phyloP scores from a whole-genome alignment of 371 early-diverging fungal species.

The Vairimorpha ceranae region DNA sequence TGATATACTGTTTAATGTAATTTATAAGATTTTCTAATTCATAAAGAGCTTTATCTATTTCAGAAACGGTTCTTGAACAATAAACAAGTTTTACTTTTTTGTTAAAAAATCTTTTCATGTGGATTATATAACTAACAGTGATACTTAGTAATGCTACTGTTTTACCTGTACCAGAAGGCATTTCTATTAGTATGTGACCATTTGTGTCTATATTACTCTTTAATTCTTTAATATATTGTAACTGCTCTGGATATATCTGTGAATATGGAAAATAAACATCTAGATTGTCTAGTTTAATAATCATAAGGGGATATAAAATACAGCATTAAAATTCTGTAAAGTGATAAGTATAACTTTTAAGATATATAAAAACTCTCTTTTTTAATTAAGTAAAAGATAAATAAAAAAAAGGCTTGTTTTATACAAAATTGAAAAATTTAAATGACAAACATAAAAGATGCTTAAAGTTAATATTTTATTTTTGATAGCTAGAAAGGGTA shows the following conservation, averaged over 20 bases:
- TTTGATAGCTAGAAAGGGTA: too few relatives aligned
- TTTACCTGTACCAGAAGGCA: slow-evolving; percentile 99
- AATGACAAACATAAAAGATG: too few relatives aligned
- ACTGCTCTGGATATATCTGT: slow-evolving; percentile 96
- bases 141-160: slow-evolving; percentile 87
- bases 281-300: slow-evolving; percentile 72
- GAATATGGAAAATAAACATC: slow-evolving; percentile 94
- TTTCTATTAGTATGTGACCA: slow-evolving; percentile 91
- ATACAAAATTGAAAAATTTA: too few relatives aligned
- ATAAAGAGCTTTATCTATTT: slow-evolving; percentile 93
- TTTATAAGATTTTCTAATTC: slow-evolving; percentile 82
- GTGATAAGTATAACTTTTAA: too few relatives aligned
- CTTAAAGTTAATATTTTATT: too few relatives aligned
- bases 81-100: slow-evolving; percentile 74
- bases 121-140: slow-evolving; percentile 75
- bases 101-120: slow-evolving; percentile 42
- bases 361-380: too few relatives aligned
- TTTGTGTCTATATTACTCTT: slow-evolving; percentile 78
- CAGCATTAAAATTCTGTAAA: background rate
- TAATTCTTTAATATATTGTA: slow-evolving; percentile 89
- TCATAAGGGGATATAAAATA: slow-evolving; percentile 49
- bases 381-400: too few relatives aligned
- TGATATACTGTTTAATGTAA: slow-evolving; percentile 66
- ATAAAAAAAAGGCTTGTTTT: too few relatives aligned
- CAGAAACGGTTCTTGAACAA: slow-evolving; percentile 88